These are phyloP conservation scores for Recurvomyces mirabilis DNA, from an alignment of 495 filamentous ascomycete species.

Conservation along the genomic window DNA sequence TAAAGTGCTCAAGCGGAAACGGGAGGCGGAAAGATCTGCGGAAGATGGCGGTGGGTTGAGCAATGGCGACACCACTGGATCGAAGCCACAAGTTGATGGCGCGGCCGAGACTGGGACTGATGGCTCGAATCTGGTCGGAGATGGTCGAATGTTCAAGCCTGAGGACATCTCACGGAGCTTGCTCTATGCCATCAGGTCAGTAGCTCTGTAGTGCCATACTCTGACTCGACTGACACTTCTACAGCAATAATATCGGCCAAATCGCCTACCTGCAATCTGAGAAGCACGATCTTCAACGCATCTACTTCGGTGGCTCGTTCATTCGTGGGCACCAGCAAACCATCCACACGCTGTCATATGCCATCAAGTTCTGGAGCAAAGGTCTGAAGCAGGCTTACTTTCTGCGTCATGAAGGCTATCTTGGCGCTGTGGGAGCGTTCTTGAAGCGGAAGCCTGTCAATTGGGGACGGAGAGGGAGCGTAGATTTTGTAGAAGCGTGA, in stretches of 20 bases:
- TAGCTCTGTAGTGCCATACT: not conserved
- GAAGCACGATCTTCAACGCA: constrained; percentile 78
- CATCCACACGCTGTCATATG: constrained; percentile 91
- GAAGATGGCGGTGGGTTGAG: constrained; percentile 59
- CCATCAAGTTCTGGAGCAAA: constrained; percentile 94
- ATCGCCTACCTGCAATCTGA: constrained; percentile 92
- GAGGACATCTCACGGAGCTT: constrained; percentile 62
- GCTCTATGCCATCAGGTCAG: constrained; percentile 68
- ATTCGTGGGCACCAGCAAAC: constrained; percentile 94
- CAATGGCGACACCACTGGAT: constrained; percentile 36
- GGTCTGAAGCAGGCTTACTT: constrained; percentile 94
- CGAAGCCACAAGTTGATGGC: constrained; percentile 9
- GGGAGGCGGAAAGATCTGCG: constrained; percentile 59
- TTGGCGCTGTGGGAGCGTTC: constrained; percentile 94
- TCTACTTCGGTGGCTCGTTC: constrained; percentile 95
- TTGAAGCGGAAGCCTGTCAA: constrained; percentile 79
- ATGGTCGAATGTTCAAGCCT: constrained; percentile 39
- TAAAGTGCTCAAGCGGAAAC: constrained; percentile 85
- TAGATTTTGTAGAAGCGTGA: constrained; percentile 31
- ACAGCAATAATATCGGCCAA: constrained; percentile 93
- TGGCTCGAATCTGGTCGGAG: constrained; percentile 7
- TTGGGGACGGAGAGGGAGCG: constrained; percentile 77
- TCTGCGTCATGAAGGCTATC: constrained; percentile 86
- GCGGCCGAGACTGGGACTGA: constrained; percentile 5
- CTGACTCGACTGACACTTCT: too few relatives aligned